Conservation (phyloP, 2,329 filamentous ascomycete species). For the Cytospora paraplurivora region DNA sequence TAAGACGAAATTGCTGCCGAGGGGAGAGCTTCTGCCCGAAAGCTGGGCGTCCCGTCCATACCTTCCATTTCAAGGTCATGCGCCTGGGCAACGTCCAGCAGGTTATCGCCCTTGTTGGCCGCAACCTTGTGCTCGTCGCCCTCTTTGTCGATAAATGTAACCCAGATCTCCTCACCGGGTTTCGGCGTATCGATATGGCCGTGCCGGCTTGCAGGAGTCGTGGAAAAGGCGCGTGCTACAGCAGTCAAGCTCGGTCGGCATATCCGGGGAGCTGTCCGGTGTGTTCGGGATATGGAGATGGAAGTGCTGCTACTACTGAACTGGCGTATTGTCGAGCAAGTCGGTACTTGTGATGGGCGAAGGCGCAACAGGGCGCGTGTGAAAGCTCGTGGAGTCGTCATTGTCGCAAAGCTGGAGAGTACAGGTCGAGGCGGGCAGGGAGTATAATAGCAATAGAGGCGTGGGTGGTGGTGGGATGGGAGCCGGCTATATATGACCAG, state of each 20-base stretch:
- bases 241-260: constrained; percentile 1
- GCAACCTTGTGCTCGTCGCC: constrained; percentile 73
- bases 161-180: constrained; percentile 87
- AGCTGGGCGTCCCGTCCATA: constrained; percentile 37
- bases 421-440: not conserved
- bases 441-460: not conserved
- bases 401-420: not conserved
- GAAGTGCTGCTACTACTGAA: constrained; percentile 9
- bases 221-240: constrained; percentile 52
- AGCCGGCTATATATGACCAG: not conserved
- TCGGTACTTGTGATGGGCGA: constrained; percentile 1
- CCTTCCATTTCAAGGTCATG: constrained; percentile 98
- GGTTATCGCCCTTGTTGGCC: constrained; percentile 84
- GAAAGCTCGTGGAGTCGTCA: constrained; percentile 13
- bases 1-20: not conserved
- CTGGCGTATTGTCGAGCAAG: constrained; percentile 10
- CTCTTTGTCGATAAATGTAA: constrained; percentile 95
- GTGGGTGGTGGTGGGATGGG: not conserved
- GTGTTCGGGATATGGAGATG: constrained; percentile 7
- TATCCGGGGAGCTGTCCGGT: constrained; percentile 1
- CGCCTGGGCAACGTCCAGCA: constrained; percentile 92
- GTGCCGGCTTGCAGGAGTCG: constrained; percentile 62
- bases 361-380: constrained; percentile 15
- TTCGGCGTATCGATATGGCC: constrained; percentile 83
- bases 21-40: constrained; percentile 38